These are phyloP conservation scores for Cryphonectria nitschkei DNA, from an alignment of 2,329 filamentous ascomycete genomes.

Conservation along the genomic window DNA sequence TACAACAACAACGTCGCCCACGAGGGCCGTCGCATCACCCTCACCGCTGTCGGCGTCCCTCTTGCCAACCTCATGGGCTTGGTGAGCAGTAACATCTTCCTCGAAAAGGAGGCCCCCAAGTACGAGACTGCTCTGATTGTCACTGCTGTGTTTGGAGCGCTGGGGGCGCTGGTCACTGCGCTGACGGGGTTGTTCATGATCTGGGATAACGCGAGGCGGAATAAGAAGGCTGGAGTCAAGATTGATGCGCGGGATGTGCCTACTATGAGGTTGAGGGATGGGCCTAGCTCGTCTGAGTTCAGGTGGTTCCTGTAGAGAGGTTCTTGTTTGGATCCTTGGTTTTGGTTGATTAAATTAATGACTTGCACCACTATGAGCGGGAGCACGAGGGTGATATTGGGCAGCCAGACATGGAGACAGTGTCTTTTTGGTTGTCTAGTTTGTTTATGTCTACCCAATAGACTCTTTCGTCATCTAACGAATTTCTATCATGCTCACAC, in stretches of 20 bases:
- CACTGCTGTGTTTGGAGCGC: conserved; percentile 65
- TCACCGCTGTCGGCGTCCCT: conserved; percentile 75
- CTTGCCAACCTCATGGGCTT: conserved; percentile 78
- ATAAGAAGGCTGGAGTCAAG: conserved; percentile 58
- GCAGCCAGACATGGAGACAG: background rate
- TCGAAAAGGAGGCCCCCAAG: conserved; percentile 61
- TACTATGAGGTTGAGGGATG: conserved; percentile 58
- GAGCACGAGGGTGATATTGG: background rate
- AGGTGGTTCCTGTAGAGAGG: conserved; percentile 56
- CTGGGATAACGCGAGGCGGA: conserved; percentile 64
- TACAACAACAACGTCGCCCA: conserved; percentile 86
- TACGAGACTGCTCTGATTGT: conserved; percentile 69
- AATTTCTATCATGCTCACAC: background rate
- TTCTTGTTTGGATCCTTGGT: background rate
- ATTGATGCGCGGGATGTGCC: conserved; percentile 60
- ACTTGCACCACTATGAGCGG: background rate
- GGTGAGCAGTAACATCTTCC: conserved; percentile 70
- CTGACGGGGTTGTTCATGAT: conserved; percentile 67
- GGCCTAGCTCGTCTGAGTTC: conserved; percentile 56
- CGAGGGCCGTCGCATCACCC: conserved; percentile 70
- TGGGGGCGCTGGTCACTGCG: conserved; percentile 58
- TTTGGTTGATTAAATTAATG: background rate
- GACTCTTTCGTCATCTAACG: background rate
- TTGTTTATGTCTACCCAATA: conserved; percentile 9
- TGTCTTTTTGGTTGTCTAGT: background rate